Percentiles rank a stretch among this genome's conserved stretches.
These are phyloP conservation scores for Ophiostoma montium DNA, from an alignment of 2,329 filamentous ascomycete species.

Conservation along the genomic window DNA sequence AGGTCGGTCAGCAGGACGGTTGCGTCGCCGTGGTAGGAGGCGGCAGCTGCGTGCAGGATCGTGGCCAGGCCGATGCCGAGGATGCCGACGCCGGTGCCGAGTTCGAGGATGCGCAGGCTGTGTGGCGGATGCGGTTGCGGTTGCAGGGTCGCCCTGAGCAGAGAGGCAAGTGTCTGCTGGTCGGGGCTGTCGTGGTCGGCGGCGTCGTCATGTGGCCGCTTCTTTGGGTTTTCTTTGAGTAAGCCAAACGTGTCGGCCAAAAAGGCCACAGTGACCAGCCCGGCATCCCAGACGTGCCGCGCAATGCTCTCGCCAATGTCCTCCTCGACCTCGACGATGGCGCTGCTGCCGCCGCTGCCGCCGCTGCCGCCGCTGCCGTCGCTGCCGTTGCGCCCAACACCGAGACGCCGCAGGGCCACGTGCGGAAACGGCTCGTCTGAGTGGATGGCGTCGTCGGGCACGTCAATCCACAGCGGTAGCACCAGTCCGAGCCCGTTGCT, in stretches of 20 bases:
- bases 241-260: slow-evolving; percentile 18
- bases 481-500: slow-evolving; percentile 28
- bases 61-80: slow-evolving; percentile 35
- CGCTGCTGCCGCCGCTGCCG: background rate
- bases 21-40: background rate
- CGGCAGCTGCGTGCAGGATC: background rate
- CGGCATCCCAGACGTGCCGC: slow-evolving; percentile 45
- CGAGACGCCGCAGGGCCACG: slow-evolving; percentile 21
- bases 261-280: slow-evolving; percentile 30
- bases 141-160: background rate
- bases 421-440: slow-evolving; percentile 6
- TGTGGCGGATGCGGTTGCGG: background rate
- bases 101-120: slow-evolving; percentile 33
- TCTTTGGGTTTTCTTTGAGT: background rate
- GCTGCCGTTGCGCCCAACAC: too few relatives aligned
- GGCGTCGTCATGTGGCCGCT: background rate
- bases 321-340: slow-evolving; percentile 32
- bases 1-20: slow-evolving; percentile 35
- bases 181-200: background rate
- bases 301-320: slow-evolving; percentile 47
- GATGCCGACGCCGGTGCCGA: slow-evolving; percentile 43
- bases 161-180: background rate
- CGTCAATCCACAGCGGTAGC: slow-evolving; percentile 28
- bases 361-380: too few relatives aligned
- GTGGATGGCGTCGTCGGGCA: slow-evolving; percentile 10